These are phyloP conservation scores for Somion occarium DNA, from an alignment of 1,284 basidiomycete genomes.

Conservation along the genomic window DNA sequence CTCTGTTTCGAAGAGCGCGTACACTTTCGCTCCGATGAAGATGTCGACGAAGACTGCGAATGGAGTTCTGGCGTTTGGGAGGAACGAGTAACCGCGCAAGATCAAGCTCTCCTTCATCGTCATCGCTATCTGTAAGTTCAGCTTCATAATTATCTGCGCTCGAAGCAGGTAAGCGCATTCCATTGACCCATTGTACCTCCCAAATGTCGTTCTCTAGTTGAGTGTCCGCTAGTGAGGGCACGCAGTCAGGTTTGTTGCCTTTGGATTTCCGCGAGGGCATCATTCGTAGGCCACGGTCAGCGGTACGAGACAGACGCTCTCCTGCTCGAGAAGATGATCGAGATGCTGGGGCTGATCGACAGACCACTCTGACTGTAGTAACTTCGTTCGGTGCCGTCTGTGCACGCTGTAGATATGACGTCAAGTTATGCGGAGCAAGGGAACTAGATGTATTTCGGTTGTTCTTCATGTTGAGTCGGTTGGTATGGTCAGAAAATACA, in stretches of 20 bases:
- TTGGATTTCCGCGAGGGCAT: constrained; percentile 4
- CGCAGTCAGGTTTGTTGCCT: constrained; percentile 20
- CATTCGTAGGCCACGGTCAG: not conserved
- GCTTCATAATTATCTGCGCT: constrained; percentile 25
- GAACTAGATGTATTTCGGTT: constrained; percentile 9
- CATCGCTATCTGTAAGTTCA: constrained; percentile 37
- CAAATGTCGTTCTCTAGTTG: constrained; percentile 37
- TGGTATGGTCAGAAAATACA: constrained; percentile 14
- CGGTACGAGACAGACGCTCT: constrained; percentile 13
- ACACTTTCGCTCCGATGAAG: constrained; percentile 33
- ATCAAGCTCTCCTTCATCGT: constrained; percentile 61
- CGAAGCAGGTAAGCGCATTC: constrained; percentile 16
- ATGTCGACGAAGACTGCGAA: constrained; percentile 58
- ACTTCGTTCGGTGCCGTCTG: constrained; percentile 37
- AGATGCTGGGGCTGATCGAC: constrained; percentile 55
- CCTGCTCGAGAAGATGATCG: constrained; percentile 32
- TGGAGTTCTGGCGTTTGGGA: constrained; percentile 65
- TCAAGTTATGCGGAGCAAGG: constrained; percentile 18
- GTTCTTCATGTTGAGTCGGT: constrained; percentile 4
- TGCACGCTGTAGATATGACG: constrained; percentile 21
- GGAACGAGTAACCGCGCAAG: constrained; percentile 65
- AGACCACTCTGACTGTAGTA: constrained; percentile 49
- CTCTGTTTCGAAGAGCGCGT: constrained; percentile 7
- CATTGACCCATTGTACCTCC: constrained; percentile 24
- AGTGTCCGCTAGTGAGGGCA: constrained; percentile 38